Base-by-base conservation (phyloP, 2,329 filamentous ascomycete species). In the Fusarium brachygibbosum region DNA sequence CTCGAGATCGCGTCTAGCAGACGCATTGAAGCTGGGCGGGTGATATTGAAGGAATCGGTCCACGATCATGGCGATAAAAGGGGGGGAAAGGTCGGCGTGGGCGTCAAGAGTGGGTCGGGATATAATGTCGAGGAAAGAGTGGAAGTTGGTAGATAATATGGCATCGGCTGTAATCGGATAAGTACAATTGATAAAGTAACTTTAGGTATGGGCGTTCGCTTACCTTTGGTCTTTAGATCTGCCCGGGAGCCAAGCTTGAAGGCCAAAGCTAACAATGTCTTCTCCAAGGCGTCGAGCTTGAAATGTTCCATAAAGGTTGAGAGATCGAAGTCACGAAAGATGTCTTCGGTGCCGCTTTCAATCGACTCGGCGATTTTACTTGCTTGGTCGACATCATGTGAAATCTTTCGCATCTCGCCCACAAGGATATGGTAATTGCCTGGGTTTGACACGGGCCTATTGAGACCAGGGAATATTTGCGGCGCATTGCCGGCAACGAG, bases 321-420 rank as follows among this genome's bases (percentile, higher is more conserved):
- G n/a, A 99, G 87, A 77, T 99, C 95, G 75, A 99, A 98, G 77
- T 98, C 95, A 60, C 94, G 91, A 79, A 97, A 98, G 64, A 97
- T 88, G 74, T 99, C 95, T 74, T 96, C 94, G 72, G 96, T 95
- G 21, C 90, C 93, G 3, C 90, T 91, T 79, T 98, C 94, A 77
- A 99, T 91, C 21, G 94, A 92, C 79, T 98, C 94, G 64, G 95
- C 94, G 76, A 99, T 97, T 81, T 93, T 97, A 74, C 89, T 87
- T 51, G 94, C 92, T 82, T 98, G 93, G 59, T 94, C 89, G 53
- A 89, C 85, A 78, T 97, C 92, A 66, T 90, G 88, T 50, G 90
- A 87, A 70, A 98, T 89, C 83, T 97, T 97, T 75, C 91, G 87
- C 86, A 98, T 90, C 83, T 98, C 95, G 68, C 88, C 86, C 19